Conservation (phyloP, 441 rosid species). For the Francoa sonchifolia region DNA sequence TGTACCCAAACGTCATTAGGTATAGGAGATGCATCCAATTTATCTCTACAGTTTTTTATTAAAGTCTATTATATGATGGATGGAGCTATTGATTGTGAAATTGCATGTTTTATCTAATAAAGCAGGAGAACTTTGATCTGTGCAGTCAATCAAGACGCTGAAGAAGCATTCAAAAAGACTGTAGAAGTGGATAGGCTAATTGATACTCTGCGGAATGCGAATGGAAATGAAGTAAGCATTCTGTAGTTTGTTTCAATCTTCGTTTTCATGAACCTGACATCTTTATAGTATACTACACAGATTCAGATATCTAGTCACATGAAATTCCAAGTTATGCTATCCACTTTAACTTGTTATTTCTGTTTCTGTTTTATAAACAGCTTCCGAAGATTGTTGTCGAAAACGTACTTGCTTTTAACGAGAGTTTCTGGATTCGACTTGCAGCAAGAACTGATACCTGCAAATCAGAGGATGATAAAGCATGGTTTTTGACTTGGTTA, state of each 20-base stretch:
- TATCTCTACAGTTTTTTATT: background rate
- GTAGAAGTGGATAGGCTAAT: constrained; percentile 73
- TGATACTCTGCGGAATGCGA: constrained; percentile 63
- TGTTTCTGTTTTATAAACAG: constrained; percentile 31
- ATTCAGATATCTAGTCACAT: background rate
- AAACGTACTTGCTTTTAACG: constrained; percentile 79
- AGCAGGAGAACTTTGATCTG: constrained; percentile 79
- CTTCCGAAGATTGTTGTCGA: constrained; percentile 72
- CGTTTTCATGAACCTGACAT: background rate
- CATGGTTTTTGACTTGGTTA: constrained; percentile 33
- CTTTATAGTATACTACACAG: too few relatives aligned
- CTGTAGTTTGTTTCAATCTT: background rate
- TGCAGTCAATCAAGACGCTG: constrained; percentile 73
- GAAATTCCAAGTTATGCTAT: background rate
- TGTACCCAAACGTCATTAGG: too few relatives aligned
- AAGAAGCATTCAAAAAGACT: constrained; percentile 83
- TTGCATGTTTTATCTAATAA: constrained; percentile 40
- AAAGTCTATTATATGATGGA: constrained; percentile 2
- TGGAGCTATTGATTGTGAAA: constrained; percentile 27
- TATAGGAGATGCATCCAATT: background rate
- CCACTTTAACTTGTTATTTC: constrained; percentile 2
- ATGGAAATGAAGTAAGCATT: constrained; percentile 47
- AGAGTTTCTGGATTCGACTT: constrained; percentile 73
- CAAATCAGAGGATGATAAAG: constrained; percentile 88
- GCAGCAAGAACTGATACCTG: constrained; percentile 79